Base-by-base conservation (phyloP, 208 protist genomes). In the Crithidia sp. region DNA sequence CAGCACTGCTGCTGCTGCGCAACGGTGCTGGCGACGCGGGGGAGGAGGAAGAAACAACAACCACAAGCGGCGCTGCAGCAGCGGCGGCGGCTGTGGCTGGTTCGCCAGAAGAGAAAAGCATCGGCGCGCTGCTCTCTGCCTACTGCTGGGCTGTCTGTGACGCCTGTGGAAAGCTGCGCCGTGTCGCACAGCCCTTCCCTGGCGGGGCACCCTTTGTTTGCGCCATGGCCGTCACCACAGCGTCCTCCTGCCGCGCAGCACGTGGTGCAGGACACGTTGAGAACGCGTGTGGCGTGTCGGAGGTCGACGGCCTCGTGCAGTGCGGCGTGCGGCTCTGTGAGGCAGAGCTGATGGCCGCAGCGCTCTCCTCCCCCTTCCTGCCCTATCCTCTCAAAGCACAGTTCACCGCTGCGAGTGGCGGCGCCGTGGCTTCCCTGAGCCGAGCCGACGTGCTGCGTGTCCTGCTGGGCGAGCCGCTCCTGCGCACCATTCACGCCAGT, bases 111-210 rank as follows among this genome's bases (percentile, higher is more conserved):
- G 67, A 68, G 16, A 66, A 50, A 16, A 53, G 80, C 55, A 71
- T 84, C 47, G 81, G 77, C 3, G 74, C 75, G 49, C 62, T 88
- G 19, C 76, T 93, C 19, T 87, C 86, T 7, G 82, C 83, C 37
- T 94, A 90, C 64, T 95, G 91, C 73, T 95, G 89, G 88, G 81
- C 87, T 13, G 79, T 82, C 40, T 95, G 91, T 65, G 91, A 93
- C 45, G 53, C 59, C 14, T 95, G 91, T 56, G 91, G 91, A 28
- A 95, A 95, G 70, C 65, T 95, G 62, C 76, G 91, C n/a, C 86
- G 87, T 49, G 75, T 92, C 16, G 85, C 89, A n/a, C 91, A 95
- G 69, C 91, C 91, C 5, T 95, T 94, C 56, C 91, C 91, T 3
- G 91, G 91, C 60, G 91, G 88, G 0, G 79, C 85, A 7, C 91